Percentiles rank a stretch among this genome's conserved stretches.
phyloP scores from a whole-genome alignment of 495 filamentous ascomycete species.

The Bombardia bombarda region DNA sequence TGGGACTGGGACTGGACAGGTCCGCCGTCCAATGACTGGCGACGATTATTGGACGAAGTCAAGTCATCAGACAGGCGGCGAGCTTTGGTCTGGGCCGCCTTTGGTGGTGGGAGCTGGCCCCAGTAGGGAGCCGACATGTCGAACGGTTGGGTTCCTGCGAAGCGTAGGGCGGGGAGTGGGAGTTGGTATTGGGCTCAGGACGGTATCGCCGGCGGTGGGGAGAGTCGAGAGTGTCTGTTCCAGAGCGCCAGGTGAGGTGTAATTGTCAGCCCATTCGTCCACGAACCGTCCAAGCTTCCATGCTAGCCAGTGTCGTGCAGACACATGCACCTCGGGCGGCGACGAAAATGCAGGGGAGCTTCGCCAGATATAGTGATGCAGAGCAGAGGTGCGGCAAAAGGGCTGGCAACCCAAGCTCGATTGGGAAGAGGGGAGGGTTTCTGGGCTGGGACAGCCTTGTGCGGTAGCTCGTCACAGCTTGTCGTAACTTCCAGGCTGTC shows the following conservation, averaged over 20 bases:
- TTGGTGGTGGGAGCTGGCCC: slow-evolving; percentile 33
- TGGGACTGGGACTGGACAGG: slow-evolving; percentile 11
- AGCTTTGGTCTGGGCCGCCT: slow-evolving; percentile 24
- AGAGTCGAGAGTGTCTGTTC: slow-evolving; percentile 1
- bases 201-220: not conserved
- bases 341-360: slow-evolving; percentile 1
- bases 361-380: too few relatives aligned
- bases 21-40: slow-evolving; percentile 36
- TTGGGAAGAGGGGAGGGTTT: not conserved
- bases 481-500: too few relatives aligned
- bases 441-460: not conserved
- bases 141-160: slow-evolving; percentile 17
- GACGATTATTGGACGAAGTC: slow-evolving; percentile 23
- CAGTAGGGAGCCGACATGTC: slow-evolving; percentile 38
- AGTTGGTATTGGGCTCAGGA: not conserved
- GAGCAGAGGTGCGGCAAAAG: too few relatives aligned
- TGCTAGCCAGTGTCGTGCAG: slow-evolving; percentile 36
- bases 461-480: too few relatives aligned
- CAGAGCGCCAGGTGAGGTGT: not conserved
- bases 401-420: too few relatives aligned
- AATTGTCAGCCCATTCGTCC: slow-evolving; percentile 15
- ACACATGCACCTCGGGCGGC: slow-evolving; percentile 36
- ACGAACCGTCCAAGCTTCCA: slow-evolving; percentile 26
- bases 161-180: not conserved
- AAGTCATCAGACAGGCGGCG: slow-evolving; percentile 36